Evolutionary conservation across 805 yeast genomes (phyloP), one percentile per base, ranked within the genome.

Genomic region (Candida multigemmis): DNA sequence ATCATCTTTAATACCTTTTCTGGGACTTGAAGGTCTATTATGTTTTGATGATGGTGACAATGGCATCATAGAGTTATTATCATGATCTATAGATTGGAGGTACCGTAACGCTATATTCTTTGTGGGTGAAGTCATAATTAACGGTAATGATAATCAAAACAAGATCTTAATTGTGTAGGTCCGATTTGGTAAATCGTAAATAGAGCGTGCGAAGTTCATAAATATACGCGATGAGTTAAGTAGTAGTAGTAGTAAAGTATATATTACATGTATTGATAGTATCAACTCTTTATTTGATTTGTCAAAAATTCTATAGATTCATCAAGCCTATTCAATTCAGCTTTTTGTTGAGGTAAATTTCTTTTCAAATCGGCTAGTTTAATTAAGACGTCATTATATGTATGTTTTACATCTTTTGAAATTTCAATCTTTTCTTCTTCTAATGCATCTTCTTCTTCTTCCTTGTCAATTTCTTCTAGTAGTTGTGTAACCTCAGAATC

Each of bases 291-390:
- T 38, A 41, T 9, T 37, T 39, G 4, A 35, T 29, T 27, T 53
- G n/a, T 53, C 26, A 57, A 37, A 30, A 56, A 49, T 21, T 31
- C 32, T 10, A 50, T 37, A 3, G 58, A 48, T 21, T 53, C 56
- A 16, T 47, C 43, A 28, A 60, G 35, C 27, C 51, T 48, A 27
- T 54, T 55, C 13, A 65, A 38, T 21, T 54, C 53, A 5, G 56
- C 53, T 21, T 46, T 44, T 21, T 51, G 48, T 26, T 42, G 47
- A 4, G 72, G 71, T 3, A 66, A 38, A 2, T 39, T 34, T 11
- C 34, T 41, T 34, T 60, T 62, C 29, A 64, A 35, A n/a, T 44
- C 51, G 16, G 42, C 41, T 19, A 68, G 38, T 27, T 45, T 42
- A 6, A 34, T 26, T 7, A 66, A 30, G 5, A 40, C 31, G 34